phyloP scores from a whole-genome alignment of 257 asterid species.

The Plantago major region DNA sequence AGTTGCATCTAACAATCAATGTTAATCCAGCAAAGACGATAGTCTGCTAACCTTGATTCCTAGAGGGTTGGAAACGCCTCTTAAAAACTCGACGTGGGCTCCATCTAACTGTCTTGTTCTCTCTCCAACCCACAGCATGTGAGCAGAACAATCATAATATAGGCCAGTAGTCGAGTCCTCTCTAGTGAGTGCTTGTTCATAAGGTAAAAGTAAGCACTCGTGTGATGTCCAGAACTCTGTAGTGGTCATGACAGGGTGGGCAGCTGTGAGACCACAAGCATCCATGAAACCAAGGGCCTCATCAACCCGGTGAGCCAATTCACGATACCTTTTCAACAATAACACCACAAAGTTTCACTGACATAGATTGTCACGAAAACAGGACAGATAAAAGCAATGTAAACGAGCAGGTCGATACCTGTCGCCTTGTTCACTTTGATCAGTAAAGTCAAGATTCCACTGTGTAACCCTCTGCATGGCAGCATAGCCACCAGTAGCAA shows the following conservation, averaged over 20 bases:
- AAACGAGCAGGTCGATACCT: constrained; percentile 29
- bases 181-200: constrained; percentile 61
- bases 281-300: constrained; percentile 68
- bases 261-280: constrained; percentile 57
- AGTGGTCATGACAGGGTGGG: constrained; percentile 54
- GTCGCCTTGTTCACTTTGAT: constrained; percentile 62
- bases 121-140: constrained; percentile 71
- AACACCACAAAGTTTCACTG: not conserved
- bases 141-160: constrained; percentile 63
- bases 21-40: too few relatives aligned
- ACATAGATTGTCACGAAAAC: not conserved
- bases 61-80: constrained; percentile 62
- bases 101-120: constrained; percentile 63
- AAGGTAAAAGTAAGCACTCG: constrained; percentile 64
- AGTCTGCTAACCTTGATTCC: constrained; percentile 50
- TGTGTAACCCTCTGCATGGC: constrained; percentile 65
- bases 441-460: constrained; percentile 67
- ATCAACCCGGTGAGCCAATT: constrained; percentile 60
- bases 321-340: constrained; percentile 41
- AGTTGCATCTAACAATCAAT: too few relatives aligned
- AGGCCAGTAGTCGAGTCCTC: constrained; percentile 62
- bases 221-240: constrained; percentile 73
- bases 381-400: not conserved
- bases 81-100: constrained; percentile 58
- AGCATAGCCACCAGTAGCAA: constrained; percentile 70